Conservation (phyloP, 2,329 filamentous ascomycete species). For the Stemphylium lycopersici region DNA sequence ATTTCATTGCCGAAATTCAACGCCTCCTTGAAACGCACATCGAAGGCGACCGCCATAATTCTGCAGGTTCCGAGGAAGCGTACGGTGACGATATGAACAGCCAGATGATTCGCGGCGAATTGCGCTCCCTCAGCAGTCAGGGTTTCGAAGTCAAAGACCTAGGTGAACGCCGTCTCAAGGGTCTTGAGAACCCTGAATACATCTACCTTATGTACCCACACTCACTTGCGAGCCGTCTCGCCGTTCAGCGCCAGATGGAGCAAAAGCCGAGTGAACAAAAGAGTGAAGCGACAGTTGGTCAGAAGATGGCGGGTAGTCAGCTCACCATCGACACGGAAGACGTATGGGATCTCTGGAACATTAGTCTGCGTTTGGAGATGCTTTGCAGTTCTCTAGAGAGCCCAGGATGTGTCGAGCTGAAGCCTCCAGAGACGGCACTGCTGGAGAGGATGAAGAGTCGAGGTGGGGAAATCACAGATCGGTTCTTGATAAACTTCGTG, state of each 20-base stretch:
- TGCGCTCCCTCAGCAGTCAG: conserved; percentile 84
- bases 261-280: conserved; percentile 46
- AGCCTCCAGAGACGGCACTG: conserved; percentile 81
- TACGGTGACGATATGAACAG: conserved; percentile 76
- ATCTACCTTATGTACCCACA: conserved; percentile 97
- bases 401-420: conserved; percentile 66
- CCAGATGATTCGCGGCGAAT: conserved; percentile 82
- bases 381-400: conserved; percentile 88
- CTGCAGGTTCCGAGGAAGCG: conserved; percentile 72
- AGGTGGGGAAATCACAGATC: conserved; percentile 86
- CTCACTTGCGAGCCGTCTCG: conserved; percentile 78
- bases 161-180: conserved; percentile 93
- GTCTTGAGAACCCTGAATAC: conserved; percentile 94
- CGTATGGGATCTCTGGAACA: conserved; percentile 88
- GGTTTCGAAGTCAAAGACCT: conserved; percentile 97
- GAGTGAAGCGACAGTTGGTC: conserved; percentile 60
- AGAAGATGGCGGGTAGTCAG: conserved; percentile 66
- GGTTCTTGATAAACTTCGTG: conserved; percentile 85
- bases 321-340: conserved; percentile 83
- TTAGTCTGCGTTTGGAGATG: conserved; percentile 89
- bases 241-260: conserved; percentile 65
- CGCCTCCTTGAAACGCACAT: conserved; percentile 87
- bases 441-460: conserved; percentile 74
- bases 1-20: conserved; percentile 96
- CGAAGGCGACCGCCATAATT: conserved; percentile 76